Base-by-base conservation (phyloP, 805 yeast species). In the Kuraishia molischiana region DNA sequence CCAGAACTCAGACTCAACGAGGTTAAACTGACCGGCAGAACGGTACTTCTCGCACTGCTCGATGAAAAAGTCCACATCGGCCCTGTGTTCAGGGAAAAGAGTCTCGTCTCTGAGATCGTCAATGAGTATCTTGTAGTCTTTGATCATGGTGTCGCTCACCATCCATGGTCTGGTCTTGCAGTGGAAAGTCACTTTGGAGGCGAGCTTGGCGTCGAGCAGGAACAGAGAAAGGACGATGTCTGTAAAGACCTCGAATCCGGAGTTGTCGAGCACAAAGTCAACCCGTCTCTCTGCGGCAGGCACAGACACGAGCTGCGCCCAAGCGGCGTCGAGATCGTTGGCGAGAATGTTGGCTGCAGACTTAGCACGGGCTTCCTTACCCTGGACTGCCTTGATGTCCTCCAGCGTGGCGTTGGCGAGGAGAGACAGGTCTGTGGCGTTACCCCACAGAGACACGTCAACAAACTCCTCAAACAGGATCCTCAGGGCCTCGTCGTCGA, bases 361-460 rank as follows among this genome's bases (percentile, higher is more conserved):
- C 51, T 79, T 76, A 52, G 78, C 80, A 47, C 97, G 71, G 15
- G 86, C 86, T 44, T 82, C 86, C 10, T 82, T 84, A 32, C 96
- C 96, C 64, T 92, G 99, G 29, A 86, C 76, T 4, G 90, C 77
- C 58, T 85, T 83, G 50, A 92, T 82, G 46, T 92, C 96, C 34
- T 89, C 96, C 21, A 86, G 56, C 5, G 87, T 77, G n/a, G 90
- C 86, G 41, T 85, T 87, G 3, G 94, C 89, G 44, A 92, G 67
- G 38, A 94, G 64, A 0, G 97, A 86, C 52, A 92, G 69, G 58
- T 92, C 99, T 3, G 97, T 85, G 15, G 97, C 97, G 58, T 92
- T 92, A 20, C 99, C 99, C 99, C 99, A 92, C 38, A 92, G 61
- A 0, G 96, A 85, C 39, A 90, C 74, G 53, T 87, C 95, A 32